Evolutionary conservation across 495 filamentous ascomycete species (phyloP).

Genomic region (Aspergillus indologenus): DNA sequence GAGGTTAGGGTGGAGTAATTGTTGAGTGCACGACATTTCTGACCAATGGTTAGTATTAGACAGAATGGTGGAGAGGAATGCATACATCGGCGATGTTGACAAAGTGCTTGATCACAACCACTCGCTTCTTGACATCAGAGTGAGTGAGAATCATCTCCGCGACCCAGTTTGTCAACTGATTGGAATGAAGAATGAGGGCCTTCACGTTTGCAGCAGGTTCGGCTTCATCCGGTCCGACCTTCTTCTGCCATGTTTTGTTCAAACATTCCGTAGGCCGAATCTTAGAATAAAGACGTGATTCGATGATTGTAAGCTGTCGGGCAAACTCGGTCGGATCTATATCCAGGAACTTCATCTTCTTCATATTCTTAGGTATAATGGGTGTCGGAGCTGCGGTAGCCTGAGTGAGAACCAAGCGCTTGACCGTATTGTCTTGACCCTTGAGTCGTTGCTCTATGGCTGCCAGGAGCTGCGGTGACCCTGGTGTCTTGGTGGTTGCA

Average conservation of each 20-base stretch:
- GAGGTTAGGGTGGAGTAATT: slow-evolving; percentile 99
- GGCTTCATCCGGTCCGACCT: slow-evolving; percentile 72
- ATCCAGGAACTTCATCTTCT: slow-evolving; percentile 97
- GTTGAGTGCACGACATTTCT: slow-evolving; percentile 93
- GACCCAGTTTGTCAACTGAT: slow-evolving; percentile 98
- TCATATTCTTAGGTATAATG: slow-evolving; percentile 98
- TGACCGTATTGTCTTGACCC: slow-evolving; percentile 83
- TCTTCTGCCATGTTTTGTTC: slow-evolving; percentile 98
- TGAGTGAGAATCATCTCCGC: slow-evolving; percentile 99
- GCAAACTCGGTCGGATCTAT: slow-evolving; percentile 96
- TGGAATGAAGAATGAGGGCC: slow-evolving; percentile 92
- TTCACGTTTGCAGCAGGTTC: slow-evolving; percentile 95
- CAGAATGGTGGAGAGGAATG: not conserved
- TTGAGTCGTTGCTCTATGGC: slow-evolving; percentile 82
- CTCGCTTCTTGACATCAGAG: slow-evolving; percentile 87
- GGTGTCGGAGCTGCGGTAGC: slow-evolving; percentile 75
- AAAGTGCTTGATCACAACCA: slow-evolving; percentile 98
- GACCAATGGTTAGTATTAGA: slow-evolving; percentile 20
- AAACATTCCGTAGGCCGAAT: slow-evolving; percentile 93
- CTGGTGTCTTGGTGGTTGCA: slow-evolving; percentile 86
- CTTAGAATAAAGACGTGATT: slow-evolving; percentile 90
- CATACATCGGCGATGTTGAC: slow-evolving; percentile 87
- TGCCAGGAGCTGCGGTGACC: slow-evolving; percentile 73
- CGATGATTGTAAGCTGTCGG: slow-evolving; percentile 93
- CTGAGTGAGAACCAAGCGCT: slow-evolving; percentile 81